Conservation (phyloP, 2,329 filamentous ascomycete genomes). For the Leptosphaerulina australis region DNA sequence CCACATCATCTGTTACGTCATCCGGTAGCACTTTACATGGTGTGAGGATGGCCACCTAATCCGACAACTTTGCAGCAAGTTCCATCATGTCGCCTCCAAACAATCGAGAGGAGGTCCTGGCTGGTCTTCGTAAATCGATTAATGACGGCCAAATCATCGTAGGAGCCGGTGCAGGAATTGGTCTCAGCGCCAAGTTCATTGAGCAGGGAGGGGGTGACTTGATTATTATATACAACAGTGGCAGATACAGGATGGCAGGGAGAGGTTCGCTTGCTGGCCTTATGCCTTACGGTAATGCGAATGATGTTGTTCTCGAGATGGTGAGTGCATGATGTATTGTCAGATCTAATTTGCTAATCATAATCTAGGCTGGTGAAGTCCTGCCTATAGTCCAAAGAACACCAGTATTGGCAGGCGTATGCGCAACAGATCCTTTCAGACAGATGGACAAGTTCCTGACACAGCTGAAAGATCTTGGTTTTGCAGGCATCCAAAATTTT, state of each 20-base stretch:
- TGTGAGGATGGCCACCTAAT: no score
- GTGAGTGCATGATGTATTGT: conserved; percentile 47
- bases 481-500: conserved; percentile 75
- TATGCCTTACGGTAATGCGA: conserved; percentile 75
- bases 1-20: conserved; percentile 15
- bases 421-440: conserved; percentile 72
- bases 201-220: conserved; percentile 71
- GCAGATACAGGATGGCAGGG: conserved; percentile 75
- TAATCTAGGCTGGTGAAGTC: conserved; percentile 64
- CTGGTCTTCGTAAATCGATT: conserved; percentile 59
- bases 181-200: conserved; percentile 72
- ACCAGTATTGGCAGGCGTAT: conserved; percentile 73
- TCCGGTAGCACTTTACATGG: not conserved
- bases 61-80: not conserved
- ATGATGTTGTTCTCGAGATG: conserved; percentile 73
- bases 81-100: conserved; percentile 62
- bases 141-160: conserved; percentile 64
- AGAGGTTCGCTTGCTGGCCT: conserved; percentile 70
- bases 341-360: not conserved
- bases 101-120: conserved; percentile 62
- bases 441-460: conserved; percentile 65
- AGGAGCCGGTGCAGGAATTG: conserved; percentile 72
- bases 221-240: conserved; percentile 75
- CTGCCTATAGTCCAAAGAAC: conserved; percentile 68
- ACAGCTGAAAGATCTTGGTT: conserved; percentile 67